phyloP scores from a whole-genome alignment of 768 basidiomycete genomes.

The Xanthoconium purpureum region DNA sequence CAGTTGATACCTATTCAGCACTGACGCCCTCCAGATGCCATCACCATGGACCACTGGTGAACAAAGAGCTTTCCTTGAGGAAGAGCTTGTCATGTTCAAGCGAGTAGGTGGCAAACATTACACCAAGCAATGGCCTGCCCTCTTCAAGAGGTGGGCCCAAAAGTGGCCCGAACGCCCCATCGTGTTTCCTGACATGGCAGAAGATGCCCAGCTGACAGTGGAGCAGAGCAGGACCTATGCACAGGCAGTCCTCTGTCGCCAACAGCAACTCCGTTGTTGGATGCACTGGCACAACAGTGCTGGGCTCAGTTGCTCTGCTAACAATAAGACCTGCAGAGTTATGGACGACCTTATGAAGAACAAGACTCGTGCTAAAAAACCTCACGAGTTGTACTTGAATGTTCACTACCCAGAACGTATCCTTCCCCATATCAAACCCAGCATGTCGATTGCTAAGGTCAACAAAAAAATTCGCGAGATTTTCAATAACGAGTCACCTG shows the following conservation, averaged over 20 bases:
- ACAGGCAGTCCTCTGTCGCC: background rate
- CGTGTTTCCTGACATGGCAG: background rate
- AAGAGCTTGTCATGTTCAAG: slow-evolving; percentile 1
- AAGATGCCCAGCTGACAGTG: background rate
- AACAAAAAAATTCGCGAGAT: background rate
- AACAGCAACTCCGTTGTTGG: background rate
- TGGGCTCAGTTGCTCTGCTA: background rate
- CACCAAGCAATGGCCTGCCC: background rate
- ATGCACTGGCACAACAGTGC: slow-evolving; percentile 1
- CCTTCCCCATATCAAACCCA: background rate
- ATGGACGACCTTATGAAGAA: background rate
- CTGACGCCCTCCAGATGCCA: too few species aligned
- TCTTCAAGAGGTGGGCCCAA: background rate
- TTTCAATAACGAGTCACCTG: background rate
- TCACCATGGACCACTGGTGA: background rate
- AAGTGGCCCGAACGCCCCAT: background rate
- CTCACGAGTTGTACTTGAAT: background rate
- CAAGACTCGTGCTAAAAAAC: background rate
- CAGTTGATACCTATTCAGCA: too few species aligned
- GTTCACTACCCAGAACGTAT: background rate
- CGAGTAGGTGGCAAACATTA: background rate
- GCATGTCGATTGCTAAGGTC: background rate
- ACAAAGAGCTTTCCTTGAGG: background rate
- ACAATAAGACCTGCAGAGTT: background rate
- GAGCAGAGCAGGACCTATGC: background rate